phyloP scores from a whole-genome alignment of 2,329 filamentous ascomycete species.

The Pseudogymnoascus sp. region DNA sequence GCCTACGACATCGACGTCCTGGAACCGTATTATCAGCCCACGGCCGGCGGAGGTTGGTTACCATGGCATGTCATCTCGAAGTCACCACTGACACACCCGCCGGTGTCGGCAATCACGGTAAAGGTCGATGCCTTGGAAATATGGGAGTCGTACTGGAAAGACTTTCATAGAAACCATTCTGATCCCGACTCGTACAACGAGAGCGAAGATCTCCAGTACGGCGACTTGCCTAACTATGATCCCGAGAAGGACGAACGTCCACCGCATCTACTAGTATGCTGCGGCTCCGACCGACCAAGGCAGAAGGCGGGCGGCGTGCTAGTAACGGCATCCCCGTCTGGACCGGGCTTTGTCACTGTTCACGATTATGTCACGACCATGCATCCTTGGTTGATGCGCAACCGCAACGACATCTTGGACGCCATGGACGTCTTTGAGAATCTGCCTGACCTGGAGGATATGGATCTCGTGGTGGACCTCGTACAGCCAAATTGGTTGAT shows the following conservation, averaged over 20 bases:
- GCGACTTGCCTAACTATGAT: not conserved
- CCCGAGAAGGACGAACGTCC: not conserved
- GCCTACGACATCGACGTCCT: not conserved
- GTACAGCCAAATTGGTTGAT: not conserved
- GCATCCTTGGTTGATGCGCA: conserved; percentile 19
- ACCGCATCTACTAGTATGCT: not conserved
- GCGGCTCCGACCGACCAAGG: not conserved
- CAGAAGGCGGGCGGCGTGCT: not conserved
- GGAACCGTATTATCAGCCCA: not conserved
- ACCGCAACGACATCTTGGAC: conserved; percentile 8
- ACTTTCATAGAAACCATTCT: not conserved
- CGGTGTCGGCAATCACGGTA: not conserved
- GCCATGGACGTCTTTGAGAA: not conserved
- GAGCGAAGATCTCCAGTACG: not conserved
- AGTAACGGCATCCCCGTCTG: not conserved
- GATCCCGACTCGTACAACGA: not conserved
- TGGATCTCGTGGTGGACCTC: not conserved
- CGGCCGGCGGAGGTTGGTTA: not conserved
- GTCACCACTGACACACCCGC: not conserved
- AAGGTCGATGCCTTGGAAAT: not conserved
- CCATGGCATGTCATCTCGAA: not conserved
- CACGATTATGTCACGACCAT: conserved; percentile 19
- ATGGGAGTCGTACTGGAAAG: not conserved
- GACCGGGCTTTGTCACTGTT: conserved; percentile 16
- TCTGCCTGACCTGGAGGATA: not conserved